These are phyloP conservation scores for Colletotrichum sp. DNA, from an alignment of 2,329 filamentous ascomycete genomes.

Conservation along the genomic window DNA sequence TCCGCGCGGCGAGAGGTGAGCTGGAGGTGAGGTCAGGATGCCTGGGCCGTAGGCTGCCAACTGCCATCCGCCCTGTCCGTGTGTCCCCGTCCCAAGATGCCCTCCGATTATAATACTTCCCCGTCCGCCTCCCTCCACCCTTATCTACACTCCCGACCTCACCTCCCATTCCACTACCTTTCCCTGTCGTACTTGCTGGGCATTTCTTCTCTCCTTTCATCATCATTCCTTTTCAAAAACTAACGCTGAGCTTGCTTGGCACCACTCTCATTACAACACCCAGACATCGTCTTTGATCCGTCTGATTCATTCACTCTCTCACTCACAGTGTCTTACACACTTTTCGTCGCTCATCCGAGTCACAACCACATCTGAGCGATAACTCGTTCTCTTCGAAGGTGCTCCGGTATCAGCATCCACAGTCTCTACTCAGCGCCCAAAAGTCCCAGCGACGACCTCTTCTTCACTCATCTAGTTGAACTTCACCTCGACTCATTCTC, in stretches of 20 bases:
- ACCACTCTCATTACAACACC: slow-evolving; percentile 37
- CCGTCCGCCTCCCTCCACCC: background rate
- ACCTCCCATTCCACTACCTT: slow-evolving; percentile 26
- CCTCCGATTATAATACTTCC: slow-evolving; percentile 16
- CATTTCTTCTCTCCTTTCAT: slow-evolving; percentile 20
- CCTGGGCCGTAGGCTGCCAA: background rate
- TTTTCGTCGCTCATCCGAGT: slow-evolving; percentile 22
- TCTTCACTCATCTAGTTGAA: background rate
- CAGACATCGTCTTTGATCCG: slow-evolving; percentile 29
- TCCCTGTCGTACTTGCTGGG: slow-evolving; percentile 14
- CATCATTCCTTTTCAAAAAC: slow-evolving; percentile 16
- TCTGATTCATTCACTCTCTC: slow-evolving; percentile 34
- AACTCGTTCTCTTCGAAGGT: slow-evolving; percentile 33
- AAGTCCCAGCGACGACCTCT: background rate
- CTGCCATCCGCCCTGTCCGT: slow-evolving; percentile 2
- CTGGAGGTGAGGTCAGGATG: background rate
- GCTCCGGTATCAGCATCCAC: slow-evolving; percentile 37
- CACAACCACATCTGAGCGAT: slow-evolving; percentile 21
- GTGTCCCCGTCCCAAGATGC: background rate
- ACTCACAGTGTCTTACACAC: slow-evolving; percentile 12
- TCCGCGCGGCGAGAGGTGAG: background rate
- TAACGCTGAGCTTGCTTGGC: slow-evolving; percentile 33
- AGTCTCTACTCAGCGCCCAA: slow-evolving; percentile 9
- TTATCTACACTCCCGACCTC: background rate
- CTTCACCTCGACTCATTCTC: background rate